Evolutionary conservation across 352 stramenopile genomes (phyloP).

Genomic region (Phytopythium delawarense): DNA sequence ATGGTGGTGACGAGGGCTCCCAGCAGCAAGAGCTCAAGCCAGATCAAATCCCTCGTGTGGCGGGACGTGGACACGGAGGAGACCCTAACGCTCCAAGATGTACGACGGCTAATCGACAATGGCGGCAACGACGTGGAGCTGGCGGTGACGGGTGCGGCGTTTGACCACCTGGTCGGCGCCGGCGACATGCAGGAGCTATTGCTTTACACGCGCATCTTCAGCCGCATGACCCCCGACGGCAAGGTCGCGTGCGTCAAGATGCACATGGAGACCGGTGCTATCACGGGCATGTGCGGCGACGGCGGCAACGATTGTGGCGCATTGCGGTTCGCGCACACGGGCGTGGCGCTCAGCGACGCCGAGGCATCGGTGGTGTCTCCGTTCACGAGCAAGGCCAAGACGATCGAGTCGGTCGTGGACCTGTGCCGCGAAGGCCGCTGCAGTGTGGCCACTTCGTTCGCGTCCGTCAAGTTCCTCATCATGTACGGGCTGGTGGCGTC

Average conservation of each 20-base stretch:
- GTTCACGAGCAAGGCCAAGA: conserved; percentile 82
- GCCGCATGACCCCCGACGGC: conserved; percentile 37
- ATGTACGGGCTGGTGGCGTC: conserved; percentile 83
- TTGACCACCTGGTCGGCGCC: conserved; percentile 28
- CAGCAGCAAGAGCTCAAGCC: neutral
- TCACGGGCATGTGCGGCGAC: conserved; percentile 53
- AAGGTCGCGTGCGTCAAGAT: conserved; percentile 38
- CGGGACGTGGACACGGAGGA: conserved; percentile 41
- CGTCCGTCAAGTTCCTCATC: conserved; percentile 85
- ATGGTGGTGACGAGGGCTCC: conserved; percentile 21
- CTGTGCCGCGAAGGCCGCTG: conserved; percentile 85
- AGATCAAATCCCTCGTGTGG: conserved; percentile 33
- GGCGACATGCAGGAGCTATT: conserved; percentile 32
- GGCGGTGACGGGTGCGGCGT: conserved; percentile 36
- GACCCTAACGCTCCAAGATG: conserved; percentile 23
- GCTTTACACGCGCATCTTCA: conserved; percentile 40
- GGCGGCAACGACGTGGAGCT: conserved; percentile 24
- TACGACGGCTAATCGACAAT: conserved; percentile 26
- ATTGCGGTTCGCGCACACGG: conserved; percentile 71
- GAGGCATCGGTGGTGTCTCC: conserved; percentile 74
- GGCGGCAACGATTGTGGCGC: conserved; percentile 80
- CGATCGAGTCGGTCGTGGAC: conserved; percentile 75
- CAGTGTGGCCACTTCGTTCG: conserved; percentile 81
- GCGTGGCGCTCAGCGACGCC: conserved; percentile 67
- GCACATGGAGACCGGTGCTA: conserved; percentile 33